phyloP scores from a whole-genome alignment of 768 basidiomycete genomes.

The Pleurotus djamor region DNA sequence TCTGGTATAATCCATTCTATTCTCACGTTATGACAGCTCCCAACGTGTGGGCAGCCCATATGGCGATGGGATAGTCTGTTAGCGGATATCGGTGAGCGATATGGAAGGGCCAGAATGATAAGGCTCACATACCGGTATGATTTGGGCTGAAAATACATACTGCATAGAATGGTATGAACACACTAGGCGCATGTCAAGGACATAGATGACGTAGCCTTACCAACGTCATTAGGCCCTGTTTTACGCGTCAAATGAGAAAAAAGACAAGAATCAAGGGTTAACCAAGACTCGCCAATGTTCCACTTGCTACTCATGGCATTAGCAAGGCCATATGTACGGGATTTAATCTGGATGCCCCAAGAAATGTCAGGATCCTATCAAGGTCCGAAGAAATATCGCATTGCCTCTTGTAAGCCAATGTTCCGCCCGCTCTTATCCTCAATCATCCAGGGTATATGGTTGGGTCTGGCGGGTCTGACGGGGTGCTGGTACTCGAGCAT shows the following conservation, averaged over 20 bases:
- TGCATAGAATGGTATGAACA: conserved; percentile 14
- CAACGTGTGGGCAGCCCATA: conserved; percentile 61
- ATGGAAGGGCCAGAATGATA: background rate
- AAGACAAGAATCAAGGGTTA: background rate
- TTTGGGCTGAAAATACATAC: conserved; percentile 69
- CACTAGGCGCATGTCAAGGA: too few relatives aligned
- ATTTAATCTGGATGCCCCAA: conserved; percentile 35
- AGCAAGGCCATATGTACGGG: conserved; percentile 49
- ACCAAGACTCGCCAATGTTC: conserved; percentile 37
- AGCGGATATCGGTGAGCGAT: background rate
- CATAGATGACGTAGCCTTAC: conserved; percentile 23
- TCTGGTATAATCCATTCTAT: background rate
- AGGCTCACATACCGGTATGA: conserved; percentile 45
- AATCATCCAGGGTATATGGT: conserved; percentile 50
- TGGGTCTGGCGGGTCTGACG: conserved; percentile 41
- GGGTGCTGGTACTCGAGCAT: conserved; percentile 46
- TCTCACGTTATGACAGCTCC: conserved; percentile 59
- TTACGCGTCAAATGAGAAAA: background rate
- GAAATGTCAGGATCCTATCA: background rate
- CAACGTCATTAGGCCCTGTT: conserved; percentile 49
- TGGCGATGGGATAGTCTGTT: conserved; percentile 49
- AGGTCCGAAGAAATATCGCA: conserved; percentile 7
- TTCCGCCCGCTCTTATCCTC: conserved; percentile 50
- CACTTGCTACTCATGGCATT: conserved; percentile 49
- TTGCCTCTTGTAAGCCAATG: conserved; percentile 46